Percentiles rank a stretch among this genome's conserved stretches.
Conservation (phyloP, 2,329 filamentous ascomycete genomes). For the Aspergillus uvarum region DNA sequence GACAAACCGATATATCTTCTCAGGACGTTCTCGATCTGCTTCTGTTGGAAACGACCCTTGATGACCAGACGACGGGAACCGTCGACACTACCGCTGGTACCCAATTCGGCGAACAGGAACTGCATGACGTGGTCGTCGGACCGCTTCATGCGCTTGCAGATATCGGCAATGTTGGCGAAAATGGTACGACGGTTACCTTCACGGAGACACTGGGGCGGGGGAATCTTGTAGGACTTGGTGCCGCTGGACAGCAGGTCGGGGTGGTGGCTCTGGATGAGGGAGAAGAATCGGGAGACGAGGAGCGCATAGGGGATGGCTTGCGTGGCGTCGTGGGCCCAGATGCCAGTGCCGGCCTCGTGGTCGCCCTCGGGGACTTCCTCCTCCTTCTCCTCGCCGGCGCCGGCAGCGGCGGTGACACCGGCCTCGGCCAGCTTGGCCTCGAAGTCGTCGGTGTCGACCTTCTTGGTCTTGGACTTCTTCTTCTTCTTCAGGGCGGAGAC, state of each 20-base stretch:
- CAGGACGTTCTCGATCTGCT: slow-evolving; percentile 97
- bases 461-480: slow-evolving; percentile 62
- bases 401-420: slow-evolving; percentile 57
- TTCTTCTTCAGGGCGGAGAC: slow-evolving; percentile 76
- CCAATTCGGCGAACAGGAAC: slow-evolving; percentile 96
- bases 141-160: slow-evolving; percentile 99
- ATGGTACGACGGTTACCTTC: slow-evolving; percentile 99
- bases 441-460: slow-evolving; percentile 63
- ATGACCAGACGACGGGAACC: slow-evolving; percentile 91
- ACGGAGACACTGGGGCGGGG: slow-evolving; percentile 94
- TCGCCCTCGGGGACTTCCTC: slow-evolving; percentile 67
- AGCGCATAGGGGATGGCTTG: slow-evolving; percentile 79
- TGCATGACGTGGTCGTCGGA: slow-evolving; percentile 96
- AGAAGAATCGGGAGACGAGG: slow-evolving; percentile 90
- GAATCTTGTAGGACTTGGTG: slow-evolving; percentile 97
- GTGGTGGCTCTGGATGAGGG: slow-evolving; percentile 90
- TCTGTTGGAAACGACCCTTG: slow-evolving; percentile 99
- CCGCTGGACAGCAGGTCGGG: slow-evolving; percentile 89
- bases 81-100: slow-evolving; percentile 93
- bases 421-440: slow-evolving; percentile 66
- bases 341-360: slow-evolving; percentile 81
- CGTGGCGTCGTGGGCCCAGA: slow-evolving; percentile 81
- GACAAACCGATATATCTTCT: slow-evolving; percentile 87
- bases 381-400: slow-evolving; percentile 55
- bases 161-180: slow-evolving; percentile 98